phyloP scores from a whole-genome alignment of 176 grass and related monocot species.

The Cenchrus fungigraminus region DNA sequence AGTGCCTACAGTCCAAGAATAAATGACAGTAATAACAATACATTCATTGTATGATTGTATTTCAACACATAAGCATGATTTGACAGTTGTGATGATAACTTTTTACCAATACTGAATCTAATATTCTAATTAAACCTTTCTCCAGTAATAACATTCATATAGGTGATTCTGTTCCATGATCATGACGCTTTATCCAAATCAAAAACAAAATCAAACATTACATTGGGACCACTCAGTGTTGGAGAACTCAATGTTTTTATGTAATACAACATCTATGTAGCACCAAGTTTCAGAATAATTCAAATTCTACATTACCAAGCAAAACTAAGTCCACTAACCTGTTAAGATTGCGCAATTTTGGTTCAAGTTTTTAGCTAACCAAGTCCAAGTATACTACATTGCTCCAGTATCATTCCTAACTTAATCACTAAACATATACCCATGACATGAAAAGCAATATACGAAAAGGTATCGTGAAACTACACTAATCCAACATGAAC shows the following conservation, averaged over 20 bases:
- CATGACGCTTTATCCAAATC: not conserved
- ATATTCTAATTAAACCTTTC: not conserved
- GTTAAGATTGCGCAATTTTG: not conserved
- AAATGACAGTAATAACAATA: not conserved
- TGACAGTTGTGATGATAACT: not conserved
- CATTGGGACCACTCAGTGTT: not conserved
- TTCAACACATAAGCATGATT: not conserved
- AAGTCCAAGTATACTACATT: not conserved
- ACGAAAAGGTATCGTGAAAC: not conserved
- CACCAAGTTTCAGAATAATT: not conserved
- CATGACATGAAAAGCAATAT: too few species aligned
- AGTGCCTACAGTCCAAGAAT: not conserved
- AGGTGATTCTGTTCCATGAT: not conserved
- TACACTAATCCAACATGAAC: not conserved
- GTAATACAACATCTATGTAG: not conserved
- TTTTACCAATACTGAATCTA: not conserved
- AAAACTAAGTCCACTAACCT: not conserved
- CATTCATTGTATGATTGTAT: not conserved
- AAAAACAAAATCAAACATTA: not conserved
- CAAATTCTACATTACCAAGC: not conserved
- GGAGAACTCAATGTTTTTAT: not conserved
- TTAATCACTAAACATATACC: not conserved
- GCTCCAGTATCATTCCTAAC: not conserved
- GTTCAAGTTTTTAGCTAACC: not conserved
- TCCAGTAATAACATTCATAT: not conserved